Conservation (phyloP, 176 grass and related monocot species). For the Panicum miliaceum region DNA sequence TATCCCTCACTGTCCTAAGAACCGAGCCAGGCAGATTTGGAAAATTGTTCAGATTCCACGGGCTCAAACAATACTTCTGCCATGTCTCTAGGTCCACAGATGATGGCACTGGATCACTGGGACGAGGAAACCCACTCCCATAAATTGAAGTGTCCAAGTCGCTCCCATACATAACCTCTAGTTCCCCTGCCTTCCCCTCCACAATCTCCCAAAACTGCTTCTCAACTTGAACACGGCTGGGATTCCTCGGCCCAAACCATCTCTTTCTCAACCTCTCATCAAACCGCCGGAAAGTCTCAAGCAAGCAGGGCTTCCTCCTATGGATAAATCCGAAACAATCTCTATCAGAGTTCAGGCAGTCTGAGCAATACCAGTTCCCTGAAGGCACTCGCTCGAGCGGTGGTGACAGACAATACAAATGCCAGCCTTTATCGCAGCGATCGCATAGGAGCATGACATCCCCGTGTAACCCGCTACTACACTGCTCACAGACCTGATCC, state of each 20-base stretch:
- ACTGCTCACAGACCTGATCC: conserved; percentile 95
- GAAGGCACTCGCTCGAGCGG: conserved; percentile 65
- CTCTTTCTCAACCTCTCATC: conserved; percentile 76
- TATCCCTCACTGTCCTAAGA: conserved; percentile 79
- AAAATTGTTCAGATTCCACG: conserved; percentile 97
- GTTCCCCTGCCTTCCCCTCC: conserved; percentile 78
- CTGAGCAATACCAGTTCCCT: conserved; percentile 92
- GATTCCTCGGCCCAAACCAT: conserved; percentile 76
- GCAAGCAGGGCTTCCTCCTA: conserved; percentile 65
- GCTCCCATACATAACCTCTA: conserved; percentile 94
- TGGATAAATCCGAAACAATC: conserved; percentile 80
- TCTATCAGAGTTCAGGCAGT: conserved; percentile 79
- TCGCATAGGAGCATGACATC: conserved; percentile 91
- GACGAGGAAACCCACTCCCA: conserved; percentile 89
- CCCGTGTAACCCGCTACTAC: conserved; percentile 82
- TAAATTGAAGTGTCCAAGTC: conserved; percentile 93
- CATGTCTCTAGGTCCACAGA: conserved; percentile 56
- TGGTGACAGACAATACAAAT: conserved; percentile 81
- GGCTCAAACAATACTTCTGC: conserved; percentile 65
- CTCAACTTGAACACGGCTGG: conserved; percentile 71
- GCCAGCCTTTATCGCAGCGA: conserved; percentile 89
- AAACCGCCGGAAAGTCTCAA: conserved; percentile 66
- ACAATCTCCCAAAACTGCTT: conserved; percentile 97
- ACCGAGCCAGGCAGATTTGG: conserved; percentile 87
- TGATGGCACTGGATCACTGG: conserved; percentile 52